Evolutionary conservation across 1,284 basidiomycete species (phyloP), one percentile per base, ranked within the genome.

Genomic region (Cryptococcus neoformans): DNA sequence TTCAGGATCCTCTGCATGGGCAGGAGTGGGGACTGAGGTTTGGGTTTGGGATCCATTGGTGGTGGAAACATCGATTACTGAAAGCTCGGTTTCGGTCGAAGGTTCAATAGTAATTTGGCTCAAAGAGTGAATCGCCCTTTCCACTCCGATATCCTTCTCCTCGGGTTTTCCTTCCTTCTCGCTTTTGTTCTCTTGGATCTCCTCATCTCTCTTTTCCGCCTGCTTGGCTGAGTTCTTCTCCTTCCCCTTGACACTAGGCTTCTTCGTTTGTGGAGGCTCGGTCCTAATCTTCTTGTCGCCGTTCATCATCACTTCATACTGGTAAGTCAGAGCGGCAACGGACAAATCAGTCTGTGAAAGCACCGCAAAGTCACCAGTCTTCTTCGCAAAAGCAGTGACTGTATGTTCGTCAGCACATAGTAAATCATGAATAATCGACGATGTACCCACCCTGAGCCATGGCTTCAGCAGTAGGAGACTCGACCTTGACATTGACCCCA

Each of bases 361-460:
- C 47, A 95, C 95, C 39, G 90, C 83, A 72, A 92, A 95, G 78
- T 99, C 96, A 77, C 96, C 96, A 0, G 95, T 97, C 81, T 92
- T 91, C 81, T 92, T 94, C 3, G 96, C 91, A 77, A 88, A 90
- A 61, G 89, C 87, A 51, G 90, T 89, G 8, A 95, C 96, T 91
- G 66, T 44, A 39, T 10, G 8, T 53, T n/a, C 28, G 36, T 54
- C 36, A 42, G 46, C 44, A 39, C n/a, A 14, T 16, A 35, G n/a
- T 41, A 6, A 28, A 12, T 17, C 12, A 44, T 49, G 17, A 47
- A n/a, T 28, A n/a, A 36, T 14, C 40, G 35, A 37, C n/a, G 14
- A 35, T 10, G 40, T 35, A 77, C 84, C 46, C 63, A 92, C 92
- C 90, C 78, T 88, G 84, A 9, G 87, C 80, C 59, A 96, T 75